Conservation (phyloP, 768 basidiomycete genomes). For the Tylopilus sp. region DNA sequence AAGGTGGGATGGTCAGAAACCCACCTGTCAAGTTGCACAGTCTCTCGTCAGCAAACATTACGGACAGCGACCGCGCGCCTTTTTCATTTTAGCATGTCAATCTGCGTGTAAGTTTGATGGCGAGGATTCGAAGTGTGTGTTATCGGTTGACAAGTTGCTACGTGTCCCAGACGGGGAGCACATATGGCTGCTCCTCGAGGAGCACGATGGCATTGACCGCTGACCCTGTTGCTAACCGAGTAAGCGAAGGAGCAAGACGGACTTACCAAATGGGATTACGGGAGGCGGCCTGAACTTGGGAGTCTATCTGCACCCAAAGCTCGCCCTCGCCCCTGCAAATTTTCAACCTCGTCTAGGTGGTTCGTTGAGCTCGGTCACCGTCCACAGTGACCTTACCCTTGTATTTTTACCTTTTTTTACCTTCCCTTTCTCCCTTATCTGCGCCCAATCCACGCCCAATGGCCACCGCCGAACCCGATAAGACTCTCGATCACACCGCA, state of each 20-base stretch:
- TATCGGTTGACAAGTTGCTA: constrained; percentile 1
- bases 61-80: constrained; percentile 14
- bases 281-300: constrained; percentile 7
- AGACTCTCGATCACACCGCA: constrained; percentile 21
- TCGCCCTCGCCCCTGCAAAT: constrained; percentile 22
- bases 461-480: constrained; percentile 26
- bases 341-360: constrained; percentile 21
- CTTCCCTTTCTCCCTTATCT: background rate
- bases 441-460: constrained; percentile 15
- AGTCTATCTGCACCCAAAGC: constrained; percentile 22
- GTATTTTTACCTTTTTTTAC: constrained; percentile 20
- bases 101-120: constrained; percentile 11
- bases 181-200: background rate
- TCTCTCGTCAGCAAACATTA: constrained; percentile 11
- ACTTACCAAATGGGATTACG: constrained; percentile 29
- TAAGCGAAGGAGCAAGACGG: constrained; percentile 13
- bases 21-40: constrained; percentile 9
- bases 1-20: constrained; percentile 7
- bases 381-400: constrained; percentile 5
- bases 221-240: constrained; percentile 7
- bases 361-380: background rate
- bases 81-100: constrained; percentile 25
- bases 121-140: background rate
- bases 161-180: background rate
- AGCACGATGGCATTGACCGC: background rate